phyloP scores from a whole-genome alignment of 306 rosid genomes.

The Corylus americana region DNA sequence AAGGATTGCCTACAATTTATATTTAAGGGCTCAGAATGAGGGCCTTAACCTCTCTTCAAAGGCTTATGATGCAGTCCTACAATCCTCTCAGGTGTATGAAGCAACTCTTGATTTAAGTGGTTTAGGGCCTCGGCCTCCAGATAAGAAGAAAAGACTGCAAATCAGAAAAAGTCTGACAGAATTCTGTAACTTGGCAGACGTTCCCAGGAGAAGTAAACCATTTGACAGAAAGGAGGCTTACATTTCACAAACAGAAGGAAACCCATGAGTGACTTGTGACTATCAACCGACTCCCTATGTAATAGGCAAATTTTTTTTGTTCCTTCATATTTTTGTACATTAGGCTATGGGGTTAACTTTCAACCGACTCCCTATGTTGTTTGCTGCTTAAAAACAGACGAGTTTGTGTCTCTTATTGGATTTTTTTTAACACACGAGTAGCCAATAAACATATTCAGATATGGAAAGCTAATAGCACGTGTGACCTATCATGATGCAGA shows the following conservation, averaged over 20 bases:
- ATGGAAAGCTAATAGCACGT: not conserved
- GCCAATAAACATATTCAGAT: too few species aligned
- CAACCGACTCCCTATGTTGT: not conserved
- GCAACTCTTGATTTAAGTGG: constrained; percentile 53
- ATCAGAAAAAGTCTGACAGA: constrained; percentile 40
- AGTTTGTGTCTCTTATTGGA: too few species aligned
- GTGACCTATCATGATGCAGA: not conserved
- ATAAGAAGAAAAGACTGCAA: constrained; percentile 41
- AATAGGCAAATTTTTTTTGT: constrained; percentile 21
- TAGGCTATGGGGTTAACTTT: constrained; percentile 14
- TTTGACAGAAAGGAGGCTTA: constrained; percentile 42
- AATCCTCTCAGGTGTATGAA: constrained; percentile 50
- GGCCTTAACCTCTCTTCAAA: constrained; percentile 65
- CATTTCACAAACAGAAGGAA: constrained; percentile 26
- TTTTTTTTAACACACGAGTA: too few species aligned
- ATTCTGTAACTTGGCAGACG: constrained; percentile 41
- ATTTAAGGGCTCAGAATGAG: constrained; percentile 64
- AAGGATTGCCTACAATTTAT: constrained; percentile 79
- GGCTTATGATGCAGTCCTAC: constrained; percentile 67
- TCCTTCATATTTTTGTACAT: constrained; percentile 32
- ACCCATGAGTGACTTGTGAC: constrained; percentile 23
- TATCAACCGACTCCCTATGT: constrained; percentile 4
- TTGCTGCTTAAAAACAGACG: not conserved
- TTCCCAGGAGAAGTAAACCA: constrained; percentile 38
- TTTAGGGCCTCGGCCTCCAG: constrained; percentile 73